These are phyloP conservation scores for Colletotrichum sp. DNA, from an alignment of 2,329 filamentous ascomycete genomes.

Conservation along the genomic window DNA sequence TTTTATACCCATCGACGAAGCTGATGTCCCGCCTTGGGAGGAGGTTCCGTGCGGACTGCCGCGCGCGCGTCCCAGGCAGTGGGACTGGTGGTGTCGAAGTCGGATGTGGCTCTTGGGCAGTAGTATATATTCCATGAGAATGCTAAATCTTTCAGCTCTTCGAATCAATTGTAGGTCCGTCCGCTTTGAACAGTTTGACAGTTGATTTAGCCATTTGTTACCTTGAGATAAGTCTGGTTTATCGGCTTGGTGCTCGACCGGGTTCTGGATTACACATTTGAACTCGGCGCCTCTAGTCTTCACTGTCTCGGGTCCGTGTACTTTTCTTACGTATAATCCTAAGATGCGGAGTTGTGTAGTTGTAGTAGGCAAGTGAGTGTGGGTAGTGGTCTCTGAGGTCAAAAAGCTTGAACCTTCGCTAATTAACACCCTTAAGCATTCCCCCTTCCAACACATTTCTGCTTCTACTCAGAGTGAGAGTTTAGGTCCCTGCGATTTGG, in stretches of 20 bases:
- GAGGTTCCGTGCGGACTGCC: no score
- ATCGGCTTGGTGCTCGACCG: not conserved
- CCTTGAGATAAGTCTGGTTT: not conserved
- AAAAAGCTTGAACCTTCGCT: no score
- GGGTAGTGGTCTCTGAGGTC: no score
- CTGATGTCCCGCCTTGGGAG: not conserved
- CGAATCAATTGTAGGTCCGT: accelerated
- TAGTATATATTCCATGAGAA: not conserved
- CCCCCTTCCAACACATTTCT: no score
- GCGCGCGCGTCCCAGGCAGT: no score
- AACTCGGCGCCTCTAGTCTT: accelerated
- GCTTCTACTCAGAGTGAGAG: no score
- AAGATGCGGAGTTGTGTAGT: no score
- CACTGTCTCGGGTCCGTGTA: not conserved
- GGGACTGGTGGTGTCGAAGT: no score
- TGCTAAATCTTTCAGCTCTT: not conserved
- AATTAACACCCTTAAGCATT: no score
- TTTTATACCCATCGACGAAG: not conserved
- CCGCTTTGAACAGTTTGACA: not conserved
- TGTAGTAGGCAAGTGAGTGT: no score
- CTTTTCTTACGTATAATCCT: no score
- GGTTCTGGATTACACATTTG: accelerated
- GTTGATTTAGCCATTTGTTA: not conserved
- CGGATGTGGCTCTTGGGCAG: not conserved
- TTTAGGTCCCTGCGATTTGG: no score